Base-by-base conservation (phyloP, 805 yeast species). In the Candida loeiensis region DNA sequence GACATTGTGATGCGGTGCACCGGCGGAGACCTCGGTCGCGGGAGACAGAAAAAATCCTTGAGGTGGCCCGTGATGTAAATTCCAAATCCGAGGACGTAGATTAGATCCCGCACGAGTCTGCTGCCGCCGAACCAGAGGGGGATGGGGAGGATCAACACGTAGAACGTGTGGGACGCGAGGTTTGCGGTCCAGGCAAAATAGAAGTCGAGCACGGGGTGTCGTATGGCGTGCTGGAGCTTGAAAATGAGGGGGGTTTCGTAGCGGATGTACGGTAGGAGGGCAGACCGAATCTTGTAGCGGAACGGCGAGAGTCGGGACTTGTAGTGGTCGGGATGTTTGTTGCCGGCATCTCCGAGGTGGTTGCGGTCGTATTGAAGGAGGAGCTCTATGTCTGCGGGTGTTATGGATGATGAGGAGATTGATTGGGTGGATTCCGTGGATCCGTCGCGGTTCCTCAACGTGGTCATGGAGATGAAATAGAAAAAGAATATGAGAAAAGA, bases 11-110 rank as follows among this genome's bases (percentile, higher is more conserved):
- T 80, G 52, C 99, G 73, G 55, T 82, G 86, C 30, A 91, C 61
- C 0, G 99, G 98, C 1, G 99, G 98, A 2, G 95, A 82, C 44
- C 78, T 64, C 1, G 99, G 99, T 45, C 99, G 71, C 15, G 99
- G 99, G 36, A 91, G 68, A 55, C 98, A 91, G 51, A 89, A 70
- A 49, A 72, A 82, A 58, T 91, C 99, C 57, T 91, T 91, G 39
- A 85, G 59, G 45, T 68, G 71, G 2, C 98, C 98, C 2, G 85
- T 73, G 39, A 80, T 42, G 54, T 73, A 85, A 31, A 85, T 82
- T 35, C 90, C 86, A 53, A 88, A 57, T 41, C 93, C 84, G 59
- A 77, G 63, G 6, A 82, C 78, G 38, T 60, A 54, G 13, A 77
- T 72, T 39, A 76, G 61, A 54, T 86, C 93, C 41, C 91, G 68